phyloP scores from a whole-genome alignment of 495 filamentous ascomycete species.

The Tuber calosporum region DNA sequence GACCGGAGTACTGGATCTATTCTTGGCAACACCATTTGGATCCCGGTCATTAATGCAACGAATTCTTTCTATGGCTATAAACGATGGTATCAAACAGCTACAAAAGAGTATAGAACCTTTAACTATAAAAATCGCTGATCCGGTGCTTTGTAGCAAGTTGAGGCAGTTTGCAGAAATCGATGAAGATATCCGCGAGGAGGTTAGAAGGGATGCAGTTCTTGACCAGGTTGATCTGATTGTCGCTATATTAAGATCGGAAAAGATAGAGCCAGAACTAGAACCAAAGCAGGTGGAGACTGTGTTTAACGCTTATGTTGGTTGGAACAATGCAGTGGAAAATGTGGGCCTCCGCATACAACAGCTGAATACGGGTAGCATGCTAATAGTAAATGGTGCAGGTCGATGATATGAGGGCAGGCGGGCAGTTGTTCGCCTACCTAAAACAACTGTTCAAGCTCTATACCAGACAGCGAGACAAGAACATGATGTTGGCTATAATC shows the following conservation, averaged over 20 bases:
- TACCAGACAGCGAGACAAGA: conserved; percentile 86
- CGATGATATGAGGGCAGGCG: conserved; percentile 76
- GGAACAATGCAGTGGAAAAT: conserved; percentile 89
- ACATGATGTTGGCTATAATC: conserved; percentile 92
- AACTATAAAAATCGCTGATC: conserved; percentile 64
- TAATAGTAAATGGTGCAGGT: conserved; percentile 47
- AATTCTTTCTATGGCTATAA: conserved; percentile 82
- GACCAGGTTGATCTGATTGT: conserved; percentile 80
- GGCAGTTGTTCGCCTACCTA: conserved; percentile 82
- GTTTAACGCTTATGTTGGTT: conserved; percentile 93
- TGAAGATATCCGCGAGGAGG: conserved; percentile 62
- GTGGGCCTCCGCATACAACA: conserved; percentile 43
- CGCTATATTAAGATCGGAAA: conserved; percentile 67
- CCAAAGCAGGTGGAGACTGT: conserved; percentile 69
- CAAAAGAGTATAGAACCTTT: conserved; percentile 79
- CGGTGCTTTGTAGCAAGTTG: conserved; percentile 71
- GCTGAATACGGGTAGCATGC: conserved; percentile 16
- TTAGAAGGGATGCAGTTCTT: conserved; percentile 60
- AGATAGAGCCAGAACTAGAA: conserved; percentile 60
- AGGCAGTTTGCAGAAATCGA: conserved; percentile 67
- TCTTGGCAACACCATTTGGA: conserved; percentile 90
- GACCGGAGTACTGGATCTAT: conserved; percentile 84
- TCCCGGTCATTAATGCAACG: conserved; percentile 82
- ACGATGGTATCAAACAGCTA: conserved; percentile 77
- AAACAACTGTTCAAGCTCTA: conserved; percentile 93